A percentile compares a stretch with the other conserved stretches of the same genome.
Evolutionary conservation across 306 rosid genomes (phyloP).

Genomic region (Lotus japonicus): DNA sequence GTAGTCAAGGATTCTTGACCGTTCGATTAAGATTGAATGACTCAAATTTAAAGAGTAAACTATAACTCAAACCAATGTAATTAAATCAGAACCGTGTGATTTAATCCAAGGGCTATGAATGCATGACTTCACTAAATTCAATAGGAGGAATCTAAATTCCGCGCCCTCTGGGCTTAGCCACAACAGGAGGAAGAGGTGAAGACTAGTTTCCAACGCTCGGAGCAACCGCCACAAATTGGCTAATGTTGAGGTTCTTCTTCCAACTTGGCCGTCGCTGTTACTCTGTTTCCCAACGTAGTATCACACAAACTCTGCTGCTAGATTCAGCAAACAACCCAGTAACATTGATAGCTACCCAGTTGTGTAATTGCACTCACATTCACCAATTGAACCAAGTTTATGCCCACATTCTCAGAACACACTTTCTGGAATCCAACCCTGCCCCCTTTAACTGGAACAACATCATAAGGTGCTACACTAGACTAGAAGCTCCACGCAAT

Average conservation of each 20-base stretch:
- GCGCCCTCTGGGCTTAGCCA: too few relatives aligned
- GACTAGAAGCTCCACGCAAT: slow-evolving; percentile 38
- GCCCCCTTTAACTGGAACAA: slow-evolving; percentile 66
- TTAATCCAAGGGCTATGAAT: too few relatives aligned
- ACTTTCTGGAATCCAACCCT: slow-evolving; percentile 30
- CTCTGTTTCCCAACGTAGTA: neutral
- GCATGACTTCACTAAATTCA: too few relatives aligned
- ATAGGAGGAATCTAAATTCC: too few relatives aligned
- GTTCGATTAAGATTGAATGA: too few relatives aligned
- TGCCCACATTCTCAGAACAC: slow-evolving; percentile 41
- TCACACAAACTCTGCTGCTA: neutral
- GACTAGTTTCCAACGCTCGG: too few relatives aligned
- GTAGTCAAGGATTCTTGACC: too few relatives aligned
- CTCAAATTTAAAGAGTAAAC: too few relatives aligned
- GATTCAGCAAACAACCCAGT: slow-evolving; percentile 15
- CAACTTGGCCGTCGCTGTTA: slow-evolving; percentile 6
- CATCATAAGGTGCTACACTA: slow-evolving; percentile 49
- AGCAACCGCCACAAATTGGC: neutral
- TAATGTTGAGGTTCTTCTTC: slow-evolving; percentile 17
- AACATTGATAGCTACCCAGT: slow-evolving; percentile 21
- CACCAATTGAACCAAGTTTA: slow-evolving; percentile 31
- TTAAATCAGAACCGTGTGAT: too few relatives aligned
- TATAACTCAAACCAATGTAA: too few relatives aligned
- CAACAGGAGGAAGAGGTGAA: too few relatives aligned
- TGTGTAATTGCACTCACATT: slow-evolving; percentile 27